Conservation (phyloP, 1,284 basidiomycete species). For the Trichosporon faecale region DNA sequence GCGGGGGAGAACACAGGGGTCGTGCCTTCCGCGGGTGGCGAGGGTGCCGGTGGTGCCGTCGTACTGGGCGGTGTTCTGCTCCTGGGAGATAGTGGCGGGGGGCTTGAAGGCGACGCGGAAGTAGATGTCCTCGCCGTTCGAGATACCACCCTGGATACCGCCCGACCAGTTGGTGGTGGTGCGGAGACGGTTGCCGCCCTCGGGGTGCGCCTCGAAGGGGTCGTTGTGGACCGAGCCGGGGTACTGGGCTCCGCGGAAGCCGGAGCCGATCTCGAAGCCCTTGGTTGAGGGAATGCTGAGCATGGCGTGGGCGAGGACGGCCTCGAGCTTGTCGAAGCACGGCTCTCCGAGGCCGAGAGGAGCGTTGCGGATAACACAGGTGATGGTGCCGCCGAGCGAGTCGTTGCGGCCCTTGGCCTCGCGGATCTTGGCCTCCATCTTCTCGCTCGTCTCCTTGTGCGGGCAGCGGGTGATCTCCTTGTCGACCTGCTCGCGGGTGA, state of each 20-base stretch:
- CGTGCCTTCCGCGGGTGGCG: conserved; percentile 88
- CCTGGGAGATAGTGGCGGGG: conserved; percentile 94
- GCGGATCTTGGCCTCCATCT: conserved; percentile 90
- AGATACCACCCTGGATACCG: conserved; percentile 96
- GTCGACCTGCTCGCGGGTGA: conserved; percentile 87
- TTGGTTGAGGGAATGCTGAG: conserved; percentile 98
- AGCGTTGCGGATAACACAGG: conserved; percentile 87
- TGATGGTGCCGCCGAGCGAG: conserved; percentile 95
- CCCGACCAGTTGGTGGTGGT: conserved; percentile 95
- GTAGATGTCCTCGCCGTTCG: conserved; percentile 96
- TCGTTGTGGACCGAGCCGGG: conserved; percentile 94
- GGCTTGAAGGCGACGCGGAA: conserved; percentile 98
- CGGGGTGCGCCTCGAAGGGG: conserved; percentile 70
- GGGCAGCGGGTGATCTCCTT: conserved; percentile 86
- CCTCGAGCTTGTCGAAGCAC: conserved; percentile 98
- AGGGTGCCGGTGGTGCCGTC: conserved; percentile 82
- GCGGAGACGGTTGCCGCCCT: conserved; percentile 58
- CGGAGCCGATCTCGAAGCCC: conserved; percentile 95
- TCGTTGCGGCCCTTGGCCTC: conserved; percentile 86
- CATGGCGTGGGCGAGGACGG: conserved; percentile 95
- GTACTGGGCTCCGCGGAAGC: conserved; percentile 93
- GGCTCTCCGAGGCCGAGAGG: conserved; percentile 94
- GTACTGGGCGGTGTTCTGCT: conserved; percentile 87
- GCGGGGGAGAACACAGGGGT: conserved; percentile 94
- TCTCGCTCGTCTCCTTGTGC: conserved; percentile 77